phyloP scores from a whole-genome alignment of 495 filamentous ascomycete species.

The Penicillium coprophilum region DNA sequence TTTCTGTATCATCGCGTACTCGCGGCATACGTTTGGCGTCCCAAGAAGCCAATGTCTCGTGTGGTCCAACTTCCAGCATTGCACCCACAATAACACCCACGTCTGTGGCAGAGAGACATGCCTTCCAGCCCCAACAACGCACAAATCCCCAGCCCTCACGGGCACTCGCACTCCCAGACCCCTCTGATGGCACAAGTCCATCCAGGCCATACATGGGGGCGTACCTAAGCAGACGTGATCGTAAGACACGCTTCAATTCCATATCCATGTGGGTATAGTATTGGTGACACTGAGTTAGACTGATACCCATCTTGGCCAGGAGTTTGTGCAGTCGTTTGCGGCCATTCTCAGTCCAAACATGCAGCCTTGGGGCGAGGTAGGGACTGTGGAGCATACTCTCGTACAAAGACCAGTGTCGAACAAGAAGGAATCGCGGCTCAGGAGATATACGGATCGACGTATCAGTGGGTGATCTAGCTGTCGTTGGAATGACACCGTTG shows the following conservation, averaged over 20 bases:
- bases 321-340: constrained; percentile 92
- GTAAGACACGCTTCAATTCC: constrained; percentile 85
- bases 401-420: constrained; percentile 95
- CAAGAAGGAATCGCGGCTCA: constrained; percentile 89
- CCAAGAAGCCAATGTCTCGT: constrained; percentile 38
- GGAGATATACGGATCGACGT: constrained; percentile 90
- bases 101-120: constrained; percentile 86
- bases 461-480: constrained; percentile 84
- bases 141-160: constrained; percentile 97
- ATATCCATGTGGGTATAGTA: constrained; percentile 99
- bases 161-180: constrained; percentile 45
- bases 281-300: constrained; percentile 87
- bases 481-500: constrained; percentile 79
- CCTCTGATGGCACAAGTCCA: constrained; percentile 76
- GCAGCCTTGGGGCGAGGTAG: constrained; percentile 87
- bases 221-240: constrained; percentile 83
- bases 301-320: constrained; percentile 97
- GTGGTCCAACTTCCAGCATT: constrained; percentile 80
- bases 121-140: constrained; percentile 95
- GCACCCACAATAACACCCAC: constrained; percentile 87
- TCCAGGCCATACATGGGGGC: constrained; percentile 89
- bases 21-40: constrained; percentile 36
- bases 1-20: constrained; percentile 39
- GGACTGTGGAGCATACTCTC: constrained; percentile 98
- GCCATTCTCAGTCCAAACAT: constrained; percentile 90